A percentile compares a stretch with the other conserved stretches of the same genome.
phyloP scores from a whole-genome alignment of 495 filamentous ascomycete genomes.

The Viridothelium virens region DNA sequence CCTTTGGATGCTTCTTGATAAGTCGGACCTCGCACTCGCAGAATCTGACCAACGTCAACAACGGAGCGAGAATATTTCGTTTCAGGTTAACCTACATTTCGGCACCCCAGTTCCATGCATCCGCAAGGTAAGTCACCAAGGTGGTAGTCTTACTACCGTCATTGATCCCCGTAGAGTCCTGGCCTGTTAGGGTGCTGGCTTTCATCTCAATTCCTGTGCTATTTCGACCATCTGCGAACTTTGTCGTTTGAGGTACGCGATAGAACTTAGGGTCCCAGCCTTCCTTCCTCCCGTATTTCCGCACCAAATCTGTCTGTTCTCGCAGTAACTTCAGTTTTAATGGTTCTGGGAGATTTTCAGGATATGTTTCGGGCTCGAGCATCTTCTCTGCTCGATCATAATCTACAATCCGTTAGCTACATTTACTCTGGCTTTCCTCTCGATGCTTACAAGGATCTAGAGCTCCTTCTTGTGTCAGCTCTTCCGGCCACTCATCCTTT shows the following conservation, averaged over 20 bases:
- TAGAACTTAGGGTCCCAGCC: conserved; percentile 37
- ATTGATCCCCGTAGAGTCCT: conserved; percentile 57
- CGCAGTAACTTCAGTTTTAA: conserved; percentile 51
- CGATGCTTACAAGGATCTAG: conserved; percentile 20
- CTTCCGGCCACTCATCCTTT: conserved; percentile 52
- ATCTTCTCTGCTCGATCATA: conserved; percentile 50
- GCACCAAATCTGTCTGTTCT: conserved; percentile 47
- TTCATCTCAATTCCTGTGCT: conserved; percentile 56
- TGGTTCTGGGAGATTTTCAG: conserved; percentile 46
- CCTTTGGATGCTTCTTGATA: conserved; percentile 46
- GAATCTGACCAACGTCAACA: conserved; percentile 26
- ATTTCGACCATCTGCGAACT: conserved; percentile 53
- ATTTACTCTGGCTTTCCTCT: neutral
- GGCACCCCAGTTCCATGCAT: conserved; percentile 69
- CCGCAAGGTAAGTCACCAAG: conserved; percentile 58
- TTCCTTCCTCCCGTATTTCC: conserved; percentile 33
- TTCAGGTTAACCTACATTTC: conserved; percentile 44
- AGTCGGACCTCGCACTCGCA: conserved; percentile 63
- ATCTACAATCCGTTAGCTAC: conserved; percentile 33
- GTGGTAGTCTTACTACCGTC: conserved; percentile 61
- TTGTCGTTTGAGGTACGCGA: conserved; percentile 53
- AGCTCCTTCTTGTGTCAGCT: conserved; percentile 43
- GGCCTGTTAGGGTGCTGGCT: conserved; percentile 50
- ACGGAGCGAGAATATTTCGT: neutral
- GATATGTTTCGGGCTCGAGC: conserved; percentile 53